Conservation (phyloP, 306 rosid genomes). For the Rosa lucieae region DNA sequence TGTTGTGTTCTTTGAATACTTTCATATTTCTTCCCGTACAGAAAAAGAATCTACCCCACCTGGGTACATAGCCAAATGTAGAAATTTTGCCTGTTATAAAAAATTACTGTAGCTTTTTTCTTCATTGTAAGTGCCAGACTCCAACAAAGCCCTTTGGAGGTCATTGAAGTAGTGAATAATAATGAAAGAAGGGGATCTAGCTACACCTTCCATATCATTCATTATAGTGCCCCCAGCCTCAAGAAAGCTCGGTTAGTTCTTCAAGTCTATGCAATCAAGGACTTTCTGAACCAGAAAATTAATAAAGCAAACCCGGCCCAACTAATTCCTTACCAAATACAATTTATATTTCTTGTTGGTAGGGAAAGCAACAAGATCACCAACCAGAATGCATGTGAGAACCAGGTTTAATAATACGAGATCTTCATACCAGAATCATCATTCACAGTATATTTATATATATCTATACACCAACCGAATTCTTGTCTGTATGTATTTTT, state of each 20-base stretch:
- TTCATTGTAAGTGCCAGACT: not conserved
- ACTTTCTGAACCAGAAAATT: not conserved
- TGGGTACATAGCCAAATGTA: not conserved
- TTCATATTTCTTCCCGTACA: not conserved
- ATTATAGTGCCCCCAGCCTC: not conserved
- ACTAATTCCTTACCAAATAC: not conserved
- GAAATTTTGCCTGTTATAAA: not conserved
- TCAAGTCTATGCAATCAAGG: not conserved
- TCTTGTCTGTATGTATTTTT: not conserved
- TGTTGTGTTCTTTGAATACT: not conserved
- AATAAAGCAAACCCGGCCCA: not conserved
- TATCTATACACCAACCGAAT: not conserved
- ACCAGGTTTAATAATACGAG: not conserved
- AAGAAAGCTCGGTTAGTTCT: not conserved
- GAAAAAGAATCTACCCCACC: not conserved
- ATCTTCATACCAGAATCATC: not conserved
- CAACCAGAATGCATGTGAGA: slow-evolving; percentile 10
- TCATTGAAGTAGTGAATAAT: not conserved
- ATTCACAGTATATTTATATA: not conserved
- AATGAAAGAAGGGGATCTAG: not conserved
- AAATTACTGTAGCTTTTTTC: not conserved
- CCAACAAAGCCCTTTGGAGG: not conserved
- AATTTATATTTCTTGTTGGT: not conserved
- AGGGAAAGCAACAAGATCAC: not conserved
- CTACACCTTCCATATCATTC: not conserved